Base-by-base conservation (phyloP, 2,329 filamentous ascomycete species). In the Penicillium sp. region DNA sequence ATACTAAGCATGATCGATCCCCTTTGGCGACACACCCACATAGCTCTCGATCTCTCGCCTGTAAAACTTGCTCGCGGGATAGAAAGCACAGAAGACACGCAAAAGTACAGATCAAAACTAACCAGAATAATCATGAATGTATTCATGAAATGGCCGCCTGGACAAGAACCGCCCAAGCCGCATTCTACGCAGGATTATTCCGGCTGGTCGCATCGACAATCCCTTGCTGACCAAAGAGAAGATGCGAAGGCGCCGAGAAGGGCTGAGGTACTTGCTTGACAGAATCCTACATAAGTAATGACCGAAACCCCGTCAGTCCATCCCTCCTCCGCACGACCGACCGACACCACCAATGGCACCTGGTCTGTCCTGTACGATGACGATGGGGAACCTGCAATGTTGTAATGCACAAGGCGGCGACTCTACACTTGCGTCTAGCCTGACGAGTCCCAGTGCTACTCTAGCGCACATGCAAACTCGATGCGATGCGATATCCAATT, bases 391-490 rank as follows among this genome's bases (percentile, higher is more conserved):
- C 53, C 53, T 62, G 57, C 55, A 57, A 61, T 55, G 62, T 52
- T 62, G 57, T 53, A 57, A 61, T 55, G 62, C 48, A 16, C 38
- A 51, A 22, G 45, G 28, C 26, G 3, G 25, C 25, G 22, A 48
- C 6, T 55, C 52, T 66, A 52, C 46, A 61, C 60, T 59, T 48
- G 53, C 57, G 58, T 67, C 63, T 63, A 67, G 58, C 53, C 51
- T 57, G 65, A 57, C 63, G 19, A 49, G 46, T 57, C 63, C 58
- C 63, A 30, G 35, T 28, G 13, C 7, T 46, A 10, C 5, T 22
- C 16, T 6, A 28, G 6, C 13, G 16, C 3, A n/a, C n/a, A n/a
- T 22, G 10, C 4, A n/a, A 51, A 14, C 46, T n/a, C 19, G 13
- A n/a, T n/a, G 25, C 19, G 16, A 19, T 42, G 8, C 2, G n/a